Evolutionary conservation across 345 rosid genomes (phyloP), one percentile per base, ranked within the genome.

Genomic region (Gossypium rotundifolium): DNA sequence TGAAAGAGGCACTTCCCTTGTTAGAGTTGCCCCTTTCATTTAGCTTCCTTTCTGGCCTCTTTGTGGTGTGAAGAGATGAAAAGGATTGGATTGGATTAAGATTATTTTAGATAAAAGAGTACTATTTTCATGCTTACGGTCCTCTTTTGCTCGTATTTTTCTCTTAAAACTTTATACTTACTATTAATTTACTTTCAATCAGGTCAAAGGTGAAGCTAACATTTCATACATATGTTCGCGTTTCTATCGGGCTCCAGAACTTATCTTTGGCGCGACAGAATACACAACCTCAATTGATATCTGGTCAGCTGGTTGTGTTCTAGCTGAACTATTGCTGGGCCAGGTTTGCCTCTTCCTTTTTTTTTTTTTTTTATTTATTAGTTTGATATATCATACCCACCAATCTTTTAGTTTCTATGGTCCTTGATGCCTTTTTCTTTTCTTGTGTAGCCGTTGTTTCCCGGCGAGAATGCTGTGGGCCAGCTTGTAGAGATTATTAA

Each of bases 401-500:
- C 17, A 48, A 48, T 48, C 12, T 11, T 33, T 33, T 14, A 44
- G 40, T 73, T 61, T 68, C 18, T 66, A 48, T 38, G 54, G 42
- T 44, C 22, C 63, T 48, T 57, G 14, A 2, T 13, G 5, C 40
- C 52, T 53, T 53, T 53, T 18, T 57, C 54, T 70, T 11, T 57
- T 60, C 59, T 73, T 78, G 64, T 76, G 20, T 86, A 93, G 96
- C 98, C 96, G 23, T 77, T 93, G 7, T 93, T 93, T 74, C 98
- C 98, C 0, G 98, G 98, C 76, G 98, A 91, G 79, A 93, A 88
- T 79, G 96, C 93, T 13, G 96, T 93, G n/a, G 98, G 87, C 64
- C 96, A 91, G 83, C 98, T 93, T 38, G 98, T 93, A 49, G 98
- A 93, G 89, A 91, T 91, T n/a, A 93, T 93, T 69, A 93, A 90